Evolutionary conservation across 805 yeast genomes (phyloP), one percentile per base, ranked within the genome.

Genomic region (Kregervanrija pseudodelftensis): DNA sequence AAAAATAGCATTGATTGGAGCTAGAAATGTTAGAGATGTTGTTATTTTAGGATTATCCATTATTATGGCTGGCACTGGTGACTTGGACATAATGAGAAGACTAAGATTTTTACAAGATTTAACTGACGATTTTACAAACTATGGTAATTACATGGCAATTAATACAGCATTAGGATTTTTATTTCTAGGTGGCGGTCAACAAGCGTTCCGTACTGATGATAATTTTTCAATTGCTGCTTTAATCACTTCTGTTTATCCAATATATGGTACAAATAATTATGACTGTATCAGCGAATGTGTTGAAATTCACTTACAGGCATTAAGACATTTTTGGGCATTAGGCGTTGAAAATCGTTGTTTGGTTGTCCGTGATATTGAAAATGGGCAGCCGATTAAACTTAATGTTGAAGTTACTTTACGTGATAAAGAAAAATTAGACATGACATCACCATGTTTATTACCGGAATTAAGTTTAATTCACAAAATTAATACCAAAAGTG

Each of bases 121-220:
- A 11, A 72, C 76, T 0, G 61, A 58, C 31, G 54, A 54, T 11
- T 47, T 53, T 11, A 58, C 69, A 38, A 69, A 70, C 9, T 88
- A 76, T 60, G 93, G 95, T 0, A 77, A 79, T 47, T 85, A 77
- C 55, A 78, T 85, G 79, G 85, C 90, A 0, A 70, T 81, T 1
- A 87, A 85, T 54, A 74, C 86, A 69, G 85, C 95, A 0, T 63
- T 93, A 34, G 99, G 99, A 2, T 79, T 91, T 54, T 67, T 91
- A 43, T 90, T 91, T 58, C 61, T 93, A 33, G 96, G 96, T 0
- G 93, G 96, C 1, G 96, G 98, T 0, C 96, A 88, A 59, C 88
- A 79, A 61, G 89, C 95, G 0, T 75, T 93, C 46, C 72, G 77
- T 34, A 73, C 71, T 13, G 54, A 64, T 8, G 76, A 84, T 3